phyloP scores from a whole-genome alignment of 306 rosid species.

The Cucumis hystrix region DNA sequence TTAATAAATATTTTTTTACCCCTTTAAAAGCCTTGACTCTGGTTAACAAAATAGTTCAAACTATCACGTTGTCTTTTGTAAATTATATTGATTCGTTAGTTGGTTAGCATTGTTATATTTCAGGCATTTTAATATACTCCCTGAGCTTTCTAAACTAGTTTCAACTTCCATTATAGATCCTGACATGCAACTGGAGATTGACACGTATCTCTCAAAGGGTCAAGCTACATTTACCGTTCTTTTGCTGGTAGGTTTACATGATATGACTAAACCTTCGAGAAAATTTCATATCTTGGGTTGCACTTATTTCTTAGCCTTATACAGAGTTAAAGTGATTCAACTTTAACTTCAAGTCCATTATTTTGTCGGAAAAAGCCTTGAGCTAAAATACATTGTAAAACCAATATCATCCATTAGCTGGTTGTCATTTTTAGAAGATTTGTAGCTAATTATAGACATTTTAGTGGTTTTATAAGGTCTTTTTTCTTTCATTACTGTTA shows the following conservation, averaged over 20 bases:
- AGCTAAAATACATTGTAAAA: background rate
- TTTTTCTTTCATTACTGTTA: no score
- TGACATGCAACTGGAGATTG: constrained; percentile 43
- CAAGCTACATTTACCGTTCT: constrained; percentile 28
- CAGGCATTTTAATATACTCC: background rate
- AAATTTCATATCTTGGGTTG: background rate
- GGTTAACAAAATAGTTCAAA: background rate
- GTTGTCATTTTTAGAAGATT: background rate
- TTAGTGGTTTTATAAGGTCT: background rate
- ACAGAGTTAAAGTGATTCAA: background rate
- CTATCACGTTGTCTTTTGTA: background rate
- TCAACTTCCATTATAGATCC: constrained; percentile 21
- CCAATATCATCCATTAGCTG: background rate
- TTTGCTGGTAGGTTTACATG: constrained; percentile 29
- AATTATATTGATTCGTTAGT: background rate
- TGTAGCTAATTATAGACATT: background rate
- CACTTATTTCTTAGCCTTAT: background rate
- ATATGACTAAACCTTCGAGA: background rate
- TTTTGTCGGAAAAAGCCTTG: background rate
- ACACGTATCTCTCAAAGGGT: constrained; percentile 26
- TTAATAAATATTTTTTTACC: background rate
- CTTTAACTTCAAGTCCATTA: background rate
- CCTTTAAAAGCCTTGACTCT: background rate
- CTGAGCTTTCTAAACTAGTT: constrained; percentile 9
- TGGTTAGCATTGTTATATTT: background rate